Conservation (phyloP, 1,284 basidiomycete species). For the Trichosporon sp. region DNA sequence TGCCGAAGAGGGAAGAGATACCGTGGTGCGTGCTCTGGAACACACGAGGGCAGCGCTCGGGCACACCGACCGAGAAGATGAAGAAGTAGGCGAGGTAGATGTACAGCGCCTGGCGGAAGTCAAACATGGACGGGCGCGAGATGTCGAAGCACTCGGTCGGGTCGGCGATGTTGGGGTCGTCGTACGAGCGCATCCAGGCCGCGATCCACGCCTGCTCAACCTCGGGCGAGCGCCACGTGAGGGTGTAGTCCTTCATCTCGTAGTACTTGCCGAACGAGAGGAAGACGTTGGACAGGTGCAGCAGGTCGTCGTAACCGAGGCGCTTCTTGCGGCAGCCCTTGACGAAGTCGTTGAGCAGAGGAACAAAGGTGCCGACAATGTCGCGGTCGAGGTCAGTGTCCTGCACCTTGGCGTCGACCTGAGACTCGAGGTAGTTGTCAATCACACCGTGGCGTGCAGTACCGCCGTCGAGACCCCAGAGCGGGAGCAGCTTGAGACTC, state of each 20-base stretch:
- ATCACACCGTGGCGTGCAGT: slow-evolving; percentile 11
- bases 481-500: slow-evolving; percentile 11
- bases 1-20: slow-evolving; percentile 10
- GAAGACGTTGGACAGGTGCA: slow-evolving; percentile 10
- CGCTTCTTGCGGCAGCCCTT: slow-evolving; percentile 13
- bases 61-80: slow-evolving; percentile 14
- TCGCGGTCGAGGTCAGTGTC: slow-evolving; percentile 12
- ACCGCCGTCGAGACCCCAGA: slow-evolving; percentile 14
- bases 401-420: slow-evolving; percentile 12
- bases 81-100: slow-evolving; percentile 14
- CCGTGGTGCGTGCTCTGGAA: slow-evolving; percentile 15
- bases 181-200: slow-evolving; percentile 10
- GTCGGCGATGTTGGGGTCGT: slow-evolving; percentile 10
- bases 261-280: slow-evolving; percentile 14
- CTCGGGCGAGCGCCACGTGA: slow-evolving; percentile 8
- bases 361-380: slow-evolving; percentile 10
- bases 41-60: slow-evolving; percentile 12
- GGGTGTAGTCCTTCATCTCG: slow-evolving; percentile 11
- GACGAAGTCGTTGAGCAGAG: slow-evolving; percentile 10
- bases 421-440: slow-evolving; percentile 13
- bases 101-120: slow-evolving; percentile 14
- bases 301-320: background rate
- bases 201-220: slow-evolving; percentile 10
- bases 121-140: slow-evolving; percentile 9
- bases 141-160: slow-evolving; percentile 9